phyloP scores from a whole-genome alignment of 1,139 yeast genomes.

The Candida pseudoviswanathii region DNA sequence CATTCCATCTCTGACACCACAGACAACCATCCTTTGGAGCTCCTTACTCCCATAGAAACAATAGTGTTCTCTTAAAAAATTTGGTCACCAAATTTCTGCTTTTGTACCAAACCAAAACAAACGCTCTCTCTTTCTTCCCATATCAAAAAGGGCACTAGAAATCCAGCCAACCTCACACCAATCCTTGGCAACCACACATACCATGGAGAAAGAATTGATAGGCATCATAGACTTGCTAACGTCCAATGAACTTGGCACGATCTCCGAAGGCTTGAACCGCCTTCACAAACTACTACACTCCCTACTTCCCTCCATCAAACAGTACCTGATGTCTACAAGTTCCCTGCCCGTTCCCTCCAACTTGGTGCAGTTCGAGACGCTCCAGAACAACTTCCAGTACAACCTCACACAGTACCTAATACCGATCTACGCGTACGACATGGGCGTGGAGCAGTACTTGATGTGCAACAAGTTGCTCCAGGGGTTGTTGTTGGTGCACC shows the following conservation, averaged over 20 bases:
- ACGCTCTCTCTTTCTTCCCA: no score
- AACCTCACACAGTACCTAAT: conserved; percentile 48
- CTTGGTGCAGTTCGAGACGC: conserved; percentile 41
- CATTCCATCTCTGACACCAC: no score
- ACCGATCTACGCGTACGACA: conserved; percentile 20
- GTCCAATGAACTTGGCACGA: conserved; percentile 4
- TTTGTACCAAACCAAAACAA: no score
- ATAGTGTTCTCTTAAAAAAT: no score
- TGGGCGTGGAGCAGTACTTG: conserved; percentile 18
- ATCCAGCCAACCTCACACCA: no score
- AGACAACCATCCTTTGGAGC: no score
- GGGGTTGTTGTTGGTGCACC: conserved; percentile 65
- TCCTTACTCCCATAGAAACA: no score
- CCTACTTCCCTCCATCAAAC: conserved; percentile 29
- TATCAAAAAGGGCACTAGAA: no score
- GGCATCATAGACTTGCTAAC: conserved; percentile 6
- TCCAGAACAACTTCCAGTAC: conserved; percentile 55
- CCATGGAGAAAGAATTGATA: conserved; percentile 7
- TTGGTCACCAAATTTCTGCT: no score
- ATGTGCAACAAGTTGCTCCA: conserved; percentile 52
- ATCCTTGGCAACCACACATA: not conserved
- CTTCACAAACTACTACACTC: conserved; percentile 22
- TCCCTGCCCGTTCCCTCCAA: conserved; percentile 9
- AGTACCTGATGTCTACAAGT: conserved; percentile 18
- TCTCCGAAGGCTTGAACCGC: conserved; percentile 18